Evolutionary conservation across 352 stramenopile genomes (phyloP), one percentile per base, ranked within the genome.

Genomic region (Globisporangium lucens): DNA sequence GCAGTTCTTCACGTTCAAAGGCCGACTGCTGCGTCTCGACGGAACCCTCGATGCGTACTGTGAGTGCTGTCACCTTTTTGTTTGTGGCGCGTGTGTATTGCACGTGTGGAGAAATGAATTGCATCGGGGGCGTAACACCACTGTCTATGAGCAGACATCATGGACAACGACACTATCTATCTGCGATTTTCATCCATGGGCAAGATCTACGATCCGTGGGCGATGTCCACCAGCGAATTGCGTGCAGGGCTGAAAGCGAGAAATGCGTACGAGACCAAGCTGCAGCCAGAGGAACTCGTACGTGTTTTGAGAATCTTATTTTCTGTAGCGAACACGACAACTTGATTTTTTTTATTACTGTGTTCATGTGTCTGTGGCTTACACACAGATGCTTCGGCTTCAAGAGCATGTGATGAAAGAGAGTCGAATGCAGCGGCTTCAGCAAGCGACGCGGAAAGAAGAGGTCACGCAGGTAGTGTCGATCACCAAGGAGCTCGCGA

Each of bases 1-100:
- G 56, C 85, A 93, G 52, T 89, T 89, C 49, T 93, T 83, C 71
- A 93, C 78, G 5, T 89, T 90, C 67, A 89, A 89, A 73, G 85
- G 85, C 17, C 76, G 78, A 8, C 81, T 89, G 60, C 63, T 93
- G 9, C 80, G 82, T 2, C 76, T 91, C 13, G 80, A 91, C 24
- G 75, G 80, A 56, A 77, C 74, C 2, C 70, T 93, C 9, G 85
- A 91, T 64, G 74, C 70, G 36, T 90, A 87, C 61, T 93, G 82
- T 93, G 47, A 61, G 80, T 78, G 5, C 30, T 5, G 36, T 41
- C 30, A 35, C 27, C 3, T 62, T 22, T 20, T 8, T 43, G 36
- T 43, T 43, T 43, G 35, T 46, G 38, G 15, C 12, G 38, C 15
- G 38, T 46, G 38, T 46, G 15, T 46, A 46, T 46, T 46, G 38